phyloP scores from a whole-genome alignment of 2,329 filamentous ascomycete genomes.

The Moelleriella libera region DNA sequence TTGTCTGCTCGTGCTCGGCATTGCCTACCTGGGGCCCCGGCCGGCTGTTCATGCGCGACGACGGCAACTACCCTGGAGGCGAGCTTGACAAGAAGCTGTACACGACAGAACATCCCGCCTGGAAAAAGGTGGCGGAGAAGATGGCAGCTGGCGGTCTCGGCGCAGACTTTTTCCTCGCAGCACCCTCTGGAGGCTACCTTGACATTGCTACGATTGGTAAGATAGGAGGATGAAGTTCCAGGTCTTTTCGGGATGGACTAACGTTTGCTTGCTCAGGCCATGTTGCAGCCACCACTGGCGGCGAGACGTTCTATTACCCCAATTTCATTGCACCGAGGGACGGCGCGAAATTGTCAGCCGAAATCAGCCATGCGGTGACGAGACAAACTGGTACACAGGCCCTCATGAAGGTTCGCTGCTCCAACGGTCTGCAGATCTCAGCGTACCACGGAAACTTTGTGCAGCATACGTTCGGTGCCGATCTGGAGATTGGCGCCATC shows the following conservation, averaged over 20 bases:
- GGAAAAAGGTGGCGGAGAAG: slow-evolving; percentile 74
- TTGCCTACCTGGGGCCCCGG: slow-evolving; percentile 88
- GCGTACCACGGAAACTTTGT: slow-evolving; percentile 95
- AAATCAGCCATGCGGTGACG: slow-evolving; percentile 75
- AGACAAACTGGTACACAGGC: slow-evolving; percentile 91
- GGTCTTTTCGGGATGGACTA: background rate
- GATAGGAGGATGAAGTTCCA: too few relatives aligned
- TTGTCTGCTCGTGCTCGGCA: slow-evolving; percentile 75
- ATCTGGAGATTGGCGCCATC: slow-evolving; percentile 83
- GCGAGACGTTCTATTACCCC: slow-evolving; percentile 91
- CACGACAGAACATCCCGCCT: slow-evolving; percentile 76
- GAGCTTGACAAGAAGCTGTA: slow-evolving; percentile 89
- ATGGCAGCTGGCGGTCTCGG: slow-evolving; percentile 81
- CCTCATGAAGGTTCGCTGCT: slow-evolving; percentile 96
- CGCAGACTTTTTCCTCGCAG: slow-evolving; percentile 86
- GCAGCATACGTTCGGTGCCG: slow-evolving; percentile 87
- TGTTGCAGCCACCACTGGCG: slow-evolving; percentile 76
- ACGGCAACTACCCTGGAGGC: slow-evolving; percentile 70
- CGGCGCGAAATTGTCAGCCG: slow-evolving; percentile 65
- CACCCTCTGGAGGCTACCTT: slow-evolving; percentile 79
- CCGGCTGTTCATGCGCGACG: slow-evolving; percentile 71
- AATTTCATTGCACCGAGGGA: slow-evolving; percentile 88
- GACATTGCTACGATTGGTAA: slow-evolving; percentile 83
- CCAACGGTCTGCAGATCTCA: slow-evolving; percentile 84
- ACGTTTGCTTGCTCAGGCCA: too few relatives aligned